Evolutionary conservation across 2,329 filamentous ascomycete genomes (phyloP).

Genomic region (Boeremia exigua): DNA sequence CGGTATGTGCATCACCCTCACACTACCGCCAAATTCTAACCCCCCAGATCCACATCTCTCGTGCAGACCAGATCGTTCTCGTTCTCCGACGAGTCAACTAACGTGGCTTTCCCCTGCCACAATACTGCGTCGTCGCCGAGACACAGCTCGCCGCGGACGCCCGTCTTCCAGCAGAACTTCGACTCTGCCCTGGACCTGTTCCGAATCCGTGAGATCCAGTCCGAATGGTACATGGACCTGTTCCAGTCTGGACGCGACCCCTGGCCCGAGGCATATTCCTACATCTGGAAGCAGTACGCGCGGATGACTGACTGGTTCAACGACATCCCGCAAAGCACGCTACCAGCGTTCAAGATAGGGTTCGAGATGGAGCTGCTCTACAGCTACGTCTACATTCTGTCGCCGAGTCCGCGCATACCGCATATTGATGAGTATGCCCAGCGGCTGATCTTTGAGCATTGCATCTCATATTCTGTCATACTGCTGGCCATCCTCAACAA

Average conservation of each 20-base stretch:
- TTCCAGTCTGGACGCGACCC: slow-evolving; percentile 77
- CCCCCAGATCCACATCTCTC: slow-evolving; percentile 78
- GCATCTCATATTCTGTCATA: slow-evolving; percentile 78
- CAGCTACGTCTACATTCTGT: slow-evolving; percentile 88
- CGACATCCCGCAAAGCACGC: slow-evolving; percentile 70
- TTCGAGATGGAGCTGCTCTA: slow-evolving; percentile 91
- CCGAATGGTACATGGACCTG: slow-evolving; percentile 85
- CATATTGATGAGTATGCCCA: slow-evolving; percentile 78
- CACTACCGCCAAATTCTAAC: slow-evolving; percentile 16
- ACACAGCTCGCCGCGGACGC: slow-evolving; percentile 56
- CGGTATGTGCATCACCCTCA: slow-evolving; percentile 60
- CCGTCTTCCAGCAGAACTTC: slow-evolving; percentile 63
- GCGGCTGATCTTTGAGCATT: slow-evolving; percentile 83
- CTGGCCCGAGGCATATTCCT: slow-evolving; percentile 71
- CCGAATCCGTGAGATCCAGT: slow-evolving; percentile 83
- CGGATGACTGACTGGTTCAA: slow-evolving; percentile 83
- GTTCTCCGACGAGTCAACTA: slow-evolving; percentile 86
- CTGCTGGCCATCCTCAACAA: slow-evolving; percentile 69
- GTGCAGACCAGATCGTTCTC: slow-evolving; percentile 88
- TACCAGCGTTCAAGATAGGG: slow-evolving; percentile 71
- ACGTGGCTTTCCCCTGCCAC: slow-evolving; percentile 75
- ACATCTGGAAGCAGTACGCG: slow-evolving; percentile 77
- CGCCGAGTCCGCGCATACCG: slow-evolving; percentile 76
- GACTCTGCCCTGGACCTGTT: slow-evolving; percentile 80
- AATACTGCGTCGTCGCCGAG: slow-evolving; percentile 44